Percentiles rank a stretch among this genome's conserved stretches.
Evolutionary conservation across 768 basidiomycete species (phyloP).

Genomic region (Xanthoconium stramineum): DNA sequence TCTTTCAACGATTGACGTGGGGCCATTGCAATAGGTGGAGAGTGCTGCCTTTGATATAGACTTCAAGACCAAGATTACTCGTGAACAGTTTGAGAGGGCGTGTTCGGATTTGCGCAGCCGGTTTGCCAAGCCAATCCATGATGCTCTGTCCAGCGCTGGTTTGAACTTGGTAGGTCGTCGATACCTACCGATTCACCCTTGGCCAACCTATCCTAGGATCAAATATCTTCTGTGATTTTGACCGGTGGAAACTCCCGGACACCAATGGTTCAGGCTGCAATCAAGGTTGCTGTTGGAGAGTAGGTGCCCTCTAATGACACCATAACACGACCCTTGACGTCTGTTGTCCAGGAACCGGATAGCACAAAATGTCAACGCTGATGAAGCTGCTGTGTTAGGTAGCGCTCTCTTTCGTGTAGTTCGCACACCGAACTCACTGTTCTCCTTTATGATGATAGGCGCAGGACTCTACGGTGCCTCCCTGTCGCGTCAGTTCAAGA

Average conservation of each 20-base stretch:
- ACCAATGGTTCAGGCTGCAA: constrained; percentile 86
- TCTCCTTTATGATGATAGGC: constrained; percentile 32
- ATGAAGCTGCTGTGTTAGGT: constrained; percentile 93
- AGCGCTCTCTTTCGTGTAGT: constrained; percentile 3
- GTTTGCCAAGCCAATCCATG: constrained; percentile 70
- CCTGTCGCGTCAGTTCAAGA: constrained; percentile 87
- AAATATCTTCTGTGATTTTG: constrained; percentile 88
- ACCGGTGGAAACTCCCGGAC: constrained; percentile 87
- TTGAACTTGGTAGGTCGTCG: constrained; percentile 54
- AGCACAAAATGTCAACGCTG: constrained; percentile 93
- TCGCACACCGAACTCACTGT: constrained; percentile 1
- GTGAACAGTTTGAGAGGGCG: constrained; percentile 73
- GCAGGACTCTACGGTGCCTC: constrained; percentile 91
- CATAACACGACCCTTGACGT: neutral
- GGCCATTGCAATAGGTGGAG: constrained; percentile 59
- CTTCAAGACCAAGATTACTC: constrained; percentile 73
- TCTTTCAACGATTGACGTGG: neutral
- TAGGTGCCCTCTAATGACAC: constrained; percentile 35
- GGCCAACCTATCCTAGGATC: constrained; percentile 44
- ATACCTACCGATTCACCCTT: neutral
- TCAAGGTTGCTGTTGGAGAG: constrained; percentile 77
- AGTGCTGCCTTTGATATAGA: constrained; percentile 89
- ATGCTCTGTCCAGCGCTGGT: constrained; percentile 66
- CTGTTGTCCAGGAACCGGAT: constrained; percentile 61
- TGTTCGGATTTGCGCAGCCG: constrained; percentile 61